Base-by-base conservation (phyloP, 805 yeast genomes). In the Metschnikowia reukaufii region DNA sequence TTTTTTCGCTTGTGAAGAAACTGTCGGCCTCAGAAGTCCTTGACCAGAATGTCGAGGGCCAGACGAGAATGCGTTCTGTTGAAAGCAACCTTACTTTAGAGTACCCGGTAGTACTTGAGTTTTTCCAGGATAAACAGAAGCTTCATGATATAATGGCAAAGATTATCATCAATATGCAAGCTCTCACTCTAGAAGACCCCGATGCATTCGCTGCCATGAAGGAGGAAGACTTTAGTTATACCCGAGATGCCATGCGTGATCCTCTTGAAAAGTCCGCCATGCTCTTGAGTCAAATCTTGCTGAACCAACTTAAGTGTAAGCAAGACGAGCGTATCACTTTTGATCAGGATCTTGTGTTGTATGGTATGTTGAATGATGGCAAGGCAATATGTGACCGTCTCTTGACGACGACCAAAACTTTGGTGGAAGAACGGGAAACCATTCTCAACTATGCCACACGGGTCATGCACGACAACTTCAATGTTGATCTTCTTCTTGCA, bases 381-480 rank as follows among this genome's bases (percentile, higher is more conserved):
- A 54, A 63, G 5, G 64, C 65, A 15, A 62, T 67, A 17, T 61
- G 73, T 25, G 68, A 65, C 8, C 43, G 66, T n/a, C 55, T 77
- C 5, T 54, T 71, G 42, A 47, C 56, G 0, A 57, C 81, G 12
- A 77, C 83, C 6, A 74, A 76, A 36, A 86, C 79, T 52, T 69
- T 87, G 54, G 77, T 83, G 31, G 86, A 83, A 35, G 90, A 86
- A 58, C 73, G 89, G 47, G 89, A 84, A 48, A 77, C 82, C 4
- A 75, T 86, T 20, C 62, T 85, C 39, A 86, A 83, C 56, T 85
- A 85, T 59, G 85, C 88, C 13, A 83, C 92, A 0, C 73, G 94
- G 56, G 82, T 85, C 46, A 83, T 87, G 89, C 84, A 84, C 54
- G 82, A 83, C 50, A 86, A 84, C 57, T 77, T 84, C 56, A 79